These are phyloP conservation scores for Aquilaria yunnanensis DNA, from an alignment of 345 rosid genomes.

Conservation along the genomic window DNA sequence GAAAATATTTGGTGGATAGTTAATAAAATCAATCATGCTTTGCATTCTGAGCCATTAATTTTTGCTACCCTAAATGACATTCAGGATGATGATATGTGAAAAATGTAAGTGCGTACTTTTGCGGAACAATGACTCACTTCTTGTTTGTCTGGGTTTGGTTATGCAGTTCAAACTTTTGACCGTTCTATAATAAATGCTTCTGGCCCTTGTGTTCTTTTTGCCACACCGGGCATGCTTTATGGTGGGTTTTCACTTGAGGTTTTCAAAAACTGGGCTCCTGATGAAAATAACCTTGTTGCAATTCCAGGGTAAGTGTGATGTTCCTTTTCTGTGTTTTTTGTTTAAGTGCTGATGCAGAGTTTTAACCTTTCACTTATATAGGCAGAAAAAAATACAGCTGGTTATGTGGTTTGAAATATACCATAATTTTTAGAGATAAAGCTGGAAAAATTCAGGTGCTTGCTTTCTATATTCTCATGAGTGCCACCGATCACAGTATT, in stretches of 20 bases:
- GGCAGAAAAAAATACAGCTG: neutral
- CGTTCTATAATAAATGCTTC: slow-evolving; percentile 80
- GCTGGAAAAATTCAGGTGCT: too few relatives aligned
- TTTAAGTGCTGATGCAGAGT: neutral
- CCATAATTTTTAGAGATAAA: too few relatives aligned
- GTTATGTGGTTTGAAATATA: neutral
- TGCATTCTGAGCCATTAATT: too few relatives aligned
- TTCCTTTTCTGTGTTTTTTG: neutral
- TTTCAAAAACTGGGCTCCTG: slow-evolving; percentile 95
- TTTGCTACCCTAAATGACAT: too few relatives aligned
- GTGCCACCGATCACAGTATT: too few relatives aligned
- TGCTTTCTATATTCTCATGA: too few relatives aligned
- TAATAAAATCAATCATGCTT: too few relatives aligned
- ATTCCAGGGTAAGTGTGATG: slow-evolving; percentile 71
- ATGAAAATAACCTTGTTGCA: slow-evolving; percentile 67
- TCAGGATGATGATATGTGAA: too few relatives aligned
- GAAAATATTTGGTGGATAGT: too few relatives aligned
- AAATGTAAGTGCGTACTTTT: neutral
- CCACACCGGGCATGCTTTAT: slow-evolving; percentile 96
- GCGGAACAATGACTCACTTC: neutral
- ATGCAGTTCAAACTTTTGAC: slow-evolving; percentile 68
- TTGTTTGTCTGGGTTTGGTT: slow-evolving; percentile 7
- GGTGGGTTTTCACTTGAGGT: slow-evolving; percentile 96
- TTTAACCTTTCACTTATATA: neutral
- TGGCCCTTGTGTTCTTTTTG: slow-evolving; percentile 98